Percentiles rank a stretch among this genome's conserved stretches.
phyloP scores from a whole-genome alignment of 2,329 filamentous ascomycete species.

The Colletotrichum caudatum region DNA sequence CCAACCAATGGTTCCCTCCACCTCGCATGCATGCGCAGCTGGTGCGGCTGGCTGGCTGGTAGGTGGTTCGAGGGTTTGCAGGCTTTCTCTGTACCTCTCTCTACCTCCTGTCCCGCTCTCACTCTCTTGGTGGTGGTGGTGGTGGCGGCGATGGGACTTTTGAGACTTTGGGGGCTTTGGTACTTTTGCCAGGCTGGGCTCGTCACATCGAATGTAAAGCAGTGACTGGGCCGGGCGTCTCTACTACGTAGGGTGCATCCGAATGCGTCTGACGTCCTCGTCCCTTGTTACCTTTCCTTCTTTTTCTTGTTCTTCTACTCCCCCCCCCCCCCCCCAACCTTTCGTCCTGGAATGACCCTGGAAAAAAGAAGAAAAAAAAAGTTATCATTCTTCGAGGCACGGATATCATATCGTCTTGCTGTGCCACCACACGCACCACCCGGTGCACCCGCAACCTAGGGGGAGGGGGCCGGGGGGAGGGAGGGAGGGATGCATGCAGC shows the following conservation, averaged over 20 bases:
- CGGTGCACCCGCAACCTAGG: constrained; percentile 6
- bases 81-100: neutral
- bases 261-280: constrained; percentile 6
- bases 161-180: neutral
- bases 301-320: too few relatives aligned
- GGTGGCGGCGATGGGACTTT: neutral
- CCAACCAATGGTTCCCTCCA: neutral
- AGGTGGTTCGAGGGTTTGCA: neutral
- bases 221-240: neutral
- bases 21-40: neutral
- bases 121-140: neutral
- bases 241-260: constrained; percentile 4
- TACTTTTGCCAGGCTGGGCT: neutral
- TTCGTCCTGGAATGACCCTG: constrained; percentile 2
- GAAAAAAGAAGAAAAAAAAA: neutral
- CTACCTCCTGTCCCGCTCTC: neutral
- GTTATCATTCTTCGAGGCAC: neutral
- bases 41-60: neutral
- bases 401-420: constrained; percentile 7
- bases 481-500: too few relatives aligned
- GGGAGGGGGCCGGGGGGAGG: too few relatives aligned
- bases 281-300: neutral
- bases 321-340: too few relatives aligned
- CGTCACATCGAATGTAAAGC: neutral
- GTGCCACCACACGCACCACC: constrained; percentile 35